A percentile compares a stretch with the other conserved stretches of the same genome.
These are phyloP conservation scores for Heliamphora pulchella DNA, from an alignment of 179 eudicot species.

Conservation along the genomic window DNA sequence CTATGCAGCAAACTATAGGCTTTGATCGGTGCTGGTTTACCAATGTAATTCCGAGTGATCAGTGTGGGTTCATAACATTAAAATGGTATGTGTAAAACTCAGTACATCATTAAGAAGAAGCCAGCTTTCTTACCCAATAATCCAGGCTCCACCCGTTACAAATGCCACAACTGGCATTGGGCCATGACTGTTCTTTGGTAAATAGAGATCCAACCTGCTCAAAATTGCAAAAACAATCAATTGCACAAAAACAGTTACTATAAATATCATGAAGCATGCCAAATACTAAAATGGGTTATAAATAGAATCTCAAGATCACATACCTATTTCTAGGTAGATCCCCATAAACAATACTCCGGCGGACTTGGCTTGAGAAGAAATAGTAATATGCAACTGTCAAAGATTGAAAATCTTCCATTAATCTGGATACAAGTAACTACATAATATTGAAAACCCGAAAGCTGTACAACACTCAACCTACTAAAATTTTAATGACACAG, in stretches of 20 bases:
- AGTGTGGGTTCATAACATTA: constrained; percentile 1
- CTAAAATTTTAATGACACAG: not conserved
- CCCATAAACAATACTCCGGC: constrained; percentile 78
- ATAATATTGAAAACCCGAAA: not conserved
- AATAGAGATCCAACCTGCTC: constrained; percentile 82
- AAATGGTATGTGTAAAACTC: not conserved
- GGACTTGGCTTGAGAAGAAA: constrained; percentile 69
- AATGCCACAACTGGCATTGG: constrained; percentile 82
- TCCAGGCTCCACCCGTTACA: constrained; percentile 99
- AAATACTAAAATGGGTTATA: not conserved
- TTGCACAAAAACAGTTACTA: not conserved
- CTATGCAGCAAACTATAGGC: not conserved
- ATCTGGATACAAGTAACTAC: not conserved
- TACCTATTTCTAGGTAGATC: constrained; percentile 91
- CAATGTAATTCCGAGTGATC: not conserved
- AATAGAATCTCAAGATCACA: constrained; percentile 10
- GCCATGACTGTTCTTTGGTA: constrained; percentile 57
- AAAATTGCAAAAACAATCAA: constrained; percentile 13
- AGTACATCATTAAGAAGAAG: not conserved
- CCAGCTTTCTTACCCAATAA: constrained; percentile 57
- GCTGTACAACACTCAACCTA: not conserved
- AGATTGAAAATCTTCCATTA: constrained; percentile 10
- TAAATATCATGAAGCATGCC: not conserved
- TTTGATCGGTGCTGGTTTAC: not conserved
- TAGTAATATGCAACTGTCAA: constrained; percentile 71